These are phyloP conservation scores for Apiotrichum gracile DNA, from an alignment of 1,284 basidiomycete genomes.

Conservation along the genomic window DNA sequence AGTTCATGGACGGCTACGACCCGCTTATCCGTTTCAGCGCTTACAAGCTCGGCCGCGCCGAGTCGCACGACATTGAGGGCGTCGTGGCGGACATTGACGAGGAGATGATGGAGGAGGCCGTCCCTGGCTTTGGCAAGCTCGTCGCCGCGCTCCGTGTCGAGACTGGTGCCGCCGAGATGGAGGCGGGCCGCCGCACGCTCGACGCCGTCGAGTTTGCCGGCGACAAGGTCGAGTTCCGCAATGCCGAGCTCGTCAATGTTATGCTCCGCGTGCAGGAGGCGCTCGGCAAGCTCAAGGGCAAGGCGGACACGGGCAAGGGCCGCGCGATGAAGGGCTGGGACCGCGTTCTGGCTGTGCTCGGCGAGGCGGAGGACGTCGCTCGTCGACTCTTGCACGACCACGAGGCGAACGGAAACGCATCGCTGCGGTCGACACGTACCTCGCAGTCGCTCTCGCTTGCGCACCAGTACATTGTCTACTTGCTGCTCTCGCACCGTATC, in stretches of 20 bases:
- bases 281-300: conserved; percentile 49
- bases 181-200: conserved; percentile 55
- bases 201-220: conserved; percentile 71
- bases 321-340: conserved; percentile 60
- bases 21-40: conserved; percentile 90
- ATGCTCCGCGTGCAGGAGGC: conserved; percentile 77
- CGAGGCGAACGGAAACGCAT: conserved; percentile 47
- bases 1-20: conserved; percentile 79
- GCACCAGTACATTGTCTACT: conserved; percentile 78
- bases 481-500: conserved; percentile 75
- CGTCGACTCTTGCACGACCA: conserved; percentile 72
- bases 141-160: conserved; percentile 31
- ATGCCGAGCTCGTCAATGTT: conserved; percentile 85
- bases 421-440: conserved; percentile 33
- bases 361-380: conserved; percentile 78
- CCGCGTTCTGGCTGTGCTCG: conserved; percentile 69
- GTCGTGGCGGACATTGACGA: conserved; percentile 68
- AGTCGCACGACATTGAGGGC: conserved; percentile 74
- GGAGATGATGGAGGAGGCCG: conserved; percentile 54
- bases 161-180: conserved; percentile 49
- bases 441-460: conserved; percentile 60
- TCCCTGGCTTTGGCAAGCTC: conserved; percentile 31
- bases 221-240: conserved; percentile 74
- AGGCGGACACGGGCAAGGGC: conserved; percentile 47
- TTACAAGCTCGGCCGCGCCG: conserved; percentile 64